Conservation (phyloP, 495 filamentous ascomycete species). For the Aspergillus ostianus region DNA sequence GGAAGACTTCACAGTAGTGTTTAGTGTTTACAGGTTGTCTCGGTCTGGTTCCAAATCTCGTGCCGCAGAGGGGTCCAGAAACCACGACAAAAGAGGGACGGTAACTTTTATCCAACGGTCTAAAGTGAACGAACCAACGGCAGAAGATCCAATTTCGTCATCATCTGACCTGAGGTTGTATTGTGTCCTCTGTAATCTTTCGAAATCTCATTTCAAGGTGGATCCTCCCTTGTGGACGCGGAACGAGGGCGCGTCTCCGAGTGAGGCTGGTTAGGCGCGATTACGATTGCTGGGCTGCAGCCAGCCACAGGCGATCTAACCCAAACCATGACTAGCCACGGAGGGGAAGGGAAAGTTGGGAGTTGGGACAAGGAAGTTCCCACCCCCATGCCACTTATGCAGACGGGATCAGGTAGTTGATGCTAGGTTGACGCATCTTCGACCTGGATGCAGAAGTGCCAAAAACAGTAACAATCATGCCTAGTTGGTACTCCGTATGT, state of each 20-base stretch:
- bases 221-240: slow-evolving; percentile 13
- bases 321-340: neutral
- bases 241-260: slow-evolving; percentile 29
- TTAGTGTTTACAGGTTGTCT: neutral
- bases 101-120: neutral
- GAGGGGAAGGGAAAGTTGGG: neutral
- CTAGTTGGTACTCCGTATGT: no score
- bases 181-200: neutral
- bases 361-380: neutral
- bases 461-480: slow-evolving; percentile 18
- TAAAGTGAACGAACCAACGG: neutral
- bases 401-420: slow-evolving; percentile 11
- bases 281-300: slow-evolving; percentile 20
- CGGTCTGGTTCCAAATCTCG: neutral
- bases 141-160: neutral
- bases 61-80: neutral
- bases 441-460: slow-evolving; percentile 12
- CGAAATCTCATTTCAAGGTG: neutral
- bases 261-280: slow-evolving; percentile 27
- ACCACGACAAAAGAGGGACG: neutral
- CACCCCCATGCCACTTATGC: slow-evolving; percentile 18
- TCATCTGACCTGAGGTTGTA: slow-evolving; percentile 10
- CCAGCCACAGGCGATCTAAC: slow-evolving; percentile 16
- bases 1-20: neutral
- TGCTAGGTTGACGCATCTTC: slow-evolving; percentile 7